Evolutionary conservation across 2,329 filamentous ascomycete species (phyloP), one percentile per base, ranked within the genome.

Genomic region (Colletotrichum tofieldiae): DNA sequence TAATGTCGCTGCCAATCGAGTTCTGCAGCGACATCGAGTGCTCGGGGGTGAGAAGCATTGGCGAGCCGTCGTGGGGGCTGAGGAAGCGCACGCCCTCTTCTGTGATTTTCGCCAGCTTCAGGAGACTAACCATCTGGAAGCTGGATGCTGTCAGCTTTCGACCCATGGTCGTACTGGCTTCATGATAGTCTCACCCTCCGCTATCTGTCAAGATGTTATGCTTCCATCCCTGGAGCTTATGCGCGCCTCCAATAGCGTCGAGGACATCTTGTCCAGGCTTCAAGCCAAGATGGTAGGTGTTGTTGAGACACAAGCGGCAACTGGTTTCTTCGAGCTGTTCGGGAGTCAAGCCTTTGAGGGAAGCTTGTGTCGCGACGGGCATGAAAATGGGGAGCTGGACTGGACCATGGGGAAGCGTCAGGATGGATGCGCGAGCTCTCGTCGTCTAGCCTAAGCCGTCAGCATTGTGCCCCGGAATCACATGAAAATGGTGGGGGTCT

Each of bases 121-220:
- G 90, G 43, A 99, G 87, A 73, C 95, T 98, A 67, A 99, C 97
- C 96, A 99, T 99, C 82, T 99, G 96, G 82, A 99, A 99, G 72
- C 96, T 98, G 3, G 45, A 39, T 11, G 5, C 5, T 6, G 81
- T 66, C 35, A 71, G 61, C 49, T 55, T 55, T 5, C 55, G 58
- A 18, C 8, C 2, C 16, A 26, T 47, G 3, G 4, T 39, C 23
- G 7, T 43, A 7, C 37, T 14, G 47, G 45, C 11, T 41, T 11
- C 6, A 2, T 8, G 3, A 67, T 18, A 9, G 54, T 82, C 86
- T 74, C 84, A 91, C 90, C 91, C 91, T 83, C 91, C 91, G 77
- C 91, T 93, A 79, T 93, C 91, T 55, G 96, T 99, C 77, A 99
- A 86, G 75, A 99, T 93, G 83, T 99, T 99, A 81, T 97, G 91